Evolutionary conservation across 2,329 filamentous ascomycete species (phyloP).

Genomic region (Diatrype stigma): DNA sequence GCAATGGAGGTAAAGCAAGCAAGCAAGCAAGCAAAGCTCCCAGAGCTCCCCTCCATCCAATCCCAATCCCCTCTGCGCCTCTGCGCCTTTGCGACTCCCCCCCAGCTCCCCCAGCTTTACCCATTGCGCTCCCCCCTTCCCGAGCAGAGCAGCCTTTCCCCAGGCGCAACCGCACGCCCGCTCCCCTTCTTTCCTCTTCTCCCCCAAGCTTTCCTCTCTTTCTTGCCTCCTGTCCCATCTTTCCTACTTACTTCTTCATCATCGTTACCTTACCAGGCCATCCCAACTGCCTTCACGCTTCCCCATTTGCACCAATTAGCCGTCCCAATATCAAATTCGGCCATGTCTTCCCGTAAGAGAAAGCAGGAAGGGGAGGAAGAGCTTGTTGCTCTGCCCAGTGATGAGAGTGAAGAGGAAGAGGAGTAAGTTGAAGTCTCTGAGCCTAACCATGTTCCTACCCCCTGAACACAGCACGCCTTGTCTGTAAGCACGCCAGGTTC

Average conservation of each 20-base stretch:
- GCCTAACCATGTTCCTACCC: not conserved
- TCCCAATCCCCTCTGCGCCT: not conserved
- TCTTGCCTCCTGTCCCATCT: constrained; percentile 14
- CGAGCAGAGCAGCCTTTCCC: constrained; percentile 20
- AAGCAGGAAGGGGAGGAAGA: constrained; percentile 30
- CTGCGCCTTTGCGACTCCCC: constrained; percentile 5
- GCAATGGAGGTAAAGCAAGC: not conserved
- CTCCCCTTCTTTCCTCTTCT: constrained; percentile 6
- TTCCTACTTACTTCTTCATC: constrained; percentile 12
- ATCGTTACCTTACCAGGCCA: constrained; percentile 4
- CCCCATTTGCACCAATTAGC: not conserved
- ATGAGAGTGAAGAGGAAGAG: constrained; percentile 32
- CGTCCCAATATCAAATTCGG: constrained; percentile 6
- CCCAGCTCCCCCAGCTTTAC: constrained; percentile 14
- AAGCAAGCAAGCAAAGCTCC: constrained; percentile 13
- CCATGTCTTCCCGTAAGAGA: constrained; percentile 30
- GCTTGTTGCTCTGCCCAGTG: constrained; percentile 31
- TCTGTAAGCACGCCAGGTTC: constrained; percentile 1
- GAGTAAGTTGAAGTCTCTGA: constrained; percentile 24
- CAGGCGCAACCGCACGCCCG: constrained; percentile 22
- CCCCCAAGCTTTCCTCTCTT: constrained; percentile 19
- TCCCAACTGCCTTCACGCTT: constrained; percentile 1
- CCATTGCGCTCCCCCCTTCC: constrained; percentile 7
- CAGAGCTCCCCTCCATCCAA: constrained; percentile 12
- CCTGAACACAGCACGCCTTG: constrained; percentile 1